Evolutionary conservation across 1,139 yeast species (phyloP).

Genomic region (Blastobotrys malaysiensis): DNA sequence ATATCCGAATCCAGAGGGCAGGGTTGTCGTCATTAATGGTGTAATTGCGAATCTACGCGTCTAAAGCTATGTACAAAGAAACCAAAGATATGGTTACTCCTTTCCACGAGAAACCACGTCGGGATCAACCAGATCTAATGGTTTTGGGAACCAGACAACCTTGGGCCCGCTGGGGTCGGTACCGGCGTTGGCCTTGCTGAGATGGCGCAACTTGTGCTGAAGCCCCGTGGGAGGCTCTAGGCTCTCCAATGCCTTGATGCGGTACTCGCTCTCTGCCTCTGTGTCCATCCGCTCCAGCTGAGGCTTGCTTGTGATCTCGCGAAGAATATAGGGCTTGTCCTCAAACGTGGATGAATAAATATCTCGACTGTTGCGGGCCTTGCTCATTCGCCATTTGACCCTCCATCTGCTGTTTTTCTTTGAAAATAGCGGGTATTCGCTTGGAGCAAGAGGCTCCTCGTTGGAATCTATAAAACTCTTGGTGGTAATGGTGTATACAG

Average conservation of each 20-base stretch:
- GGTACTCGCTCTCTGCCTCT: slow-evolving; percentile 18
- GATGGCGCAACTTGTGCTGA: slow-evolving; percentile 26
- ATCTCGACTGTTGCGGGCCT: not conserved
- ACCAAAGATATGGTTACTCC: not conserved
- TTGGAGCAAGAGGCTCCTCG: slow-evolving; percentile 11
- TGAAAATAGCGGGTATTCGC: slow-evolving; percentile 16
- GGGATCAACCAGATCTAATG: not conserved
- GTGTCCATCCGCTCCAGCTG: slow-evolving; percentile 22
- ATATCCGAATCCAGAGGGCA: too few relatives aligned
- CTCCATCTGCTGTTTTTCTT: slow-evolving; percentile 16
- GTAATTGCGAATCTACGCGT: slow-evolving; percentile 14
- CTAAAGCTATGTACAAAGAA: too few relatives aligned
- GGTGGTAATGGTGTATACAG: slow-evolving; percentile 11
- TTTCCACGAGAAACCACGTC: not conserved
- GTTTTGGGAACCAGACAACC: slow-evolving; percentile 3
- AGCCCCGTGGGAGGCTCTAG: slow-evolving; percentile 27
- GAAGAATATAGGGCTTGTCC: slow-evolving; percentile 10
- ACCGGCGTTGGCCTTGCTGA: slow-evolving; percentile 16
- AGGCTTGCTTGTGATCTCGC: slow-evolving; percentile 24
- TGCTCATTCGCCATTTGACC: slow-evolving; percentile 18
- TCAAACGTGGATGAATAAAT: slow-evolving; percentile 16
- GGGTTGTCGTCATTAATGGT: too few relatives aligned
- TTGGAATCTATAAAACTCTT: slow-evolving; percentile 10
- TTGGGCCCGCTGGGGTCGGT: not conserved
- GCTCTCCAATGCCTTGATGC: slow-evolving; percentile 17